phyloP scores from a whole-genome alignment of 2,329 filamentous ascomycete genomes.

The Zalaria sp. region DNA sequence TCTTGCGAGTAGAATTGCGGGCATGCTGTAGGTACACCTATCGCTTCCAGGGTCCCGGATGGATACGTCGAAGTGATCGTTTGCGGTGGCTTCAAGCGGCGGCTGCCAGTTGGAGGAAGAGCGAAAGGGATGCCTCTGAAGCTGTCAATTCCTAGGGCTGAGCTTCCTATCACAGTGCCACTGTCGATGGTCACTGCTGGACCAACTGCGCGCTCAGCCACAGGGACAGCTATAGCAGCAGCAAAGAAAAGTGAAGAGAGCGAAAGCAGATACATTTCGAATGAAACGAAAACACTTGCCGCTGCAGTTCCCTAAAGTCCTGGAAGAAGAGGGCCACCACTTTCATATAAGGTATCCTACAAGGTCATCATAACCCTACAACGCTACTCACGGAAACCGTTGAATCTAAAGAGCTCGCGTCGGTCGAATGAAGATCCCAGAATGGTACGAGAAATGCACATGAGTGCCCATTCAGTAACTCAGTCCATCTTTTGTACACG shows the following conservation, averaged over 20 bases:
- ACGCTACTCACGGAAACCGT: too few species aligned
- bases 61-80: conserved; percentile 37
- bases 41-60: conserved; percentile 45
- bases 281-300: too few species aligned
- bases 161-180: conserved; percentile 42
- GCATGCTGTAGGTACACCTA: conserved; percentile 45
- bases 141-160: conserved; percentile 40
- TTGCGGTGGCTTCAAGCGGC: conserved; percentile 57
- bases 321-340: too few species aligned
- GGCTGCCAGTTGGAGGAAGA: conserved; percentile 48
- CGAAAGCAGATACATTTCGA: too few species aligned
- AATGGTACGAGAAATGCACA: too few species aligned
- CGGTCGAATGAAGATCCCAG: too few species aligned
- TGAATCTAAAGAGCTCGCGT: too few species aligned
- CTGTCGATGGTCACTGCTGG: conserved; percentile 42
- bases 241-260: neutral
- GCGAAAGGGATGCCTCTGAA: conserved; percentile 68
- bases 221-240: conserved; percentile 4
- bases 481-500: too few species aligned
- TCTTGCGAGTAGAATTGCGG: conserved; percentile 56
- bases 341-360: too few species aligned
- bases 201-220: conserved; percentile 11
- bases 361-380: too few species aligned
- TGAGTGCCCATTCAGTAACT: too few species aligned
- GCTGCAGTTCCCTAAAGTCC: too few species aligned